A percentile compares a stretch with the other conserved stretches of the same genome.
Conservation (phyloP, 139 green algal species). For the Pseudopediastrum boryanum region DNA sequence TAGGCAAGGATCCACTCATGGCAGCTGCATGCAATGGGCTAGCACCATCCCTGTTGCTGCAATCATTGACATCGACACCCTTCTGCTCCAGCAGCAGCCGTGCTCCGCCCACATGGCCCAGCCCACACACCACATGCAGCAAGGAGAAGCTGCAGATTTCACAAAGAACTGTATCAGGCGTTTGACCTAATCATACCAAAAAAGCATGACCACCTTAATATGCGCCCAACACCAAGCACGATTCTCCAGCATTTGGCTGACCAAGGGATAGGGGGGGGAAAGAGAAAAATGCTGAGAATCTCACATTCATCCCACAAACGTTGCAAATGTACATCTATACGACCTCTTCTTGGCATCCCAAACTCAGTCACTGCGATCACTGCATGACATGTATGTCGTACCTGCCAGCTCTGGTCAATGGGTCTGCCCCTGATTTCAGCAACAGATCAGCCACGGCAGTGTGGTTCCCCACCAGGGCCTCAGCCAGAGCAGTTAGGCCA, state of each 20-base stretch:
- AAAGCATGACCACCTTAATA: background rate
- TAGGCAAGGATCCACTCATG: slow-evolving; percentile 37
- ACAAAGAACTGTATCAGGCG: background rate
- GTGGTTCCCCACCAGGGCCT: slow-evolving; percentile 57
- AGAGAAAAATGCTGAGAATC: background rate
- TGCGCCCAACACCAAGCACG: background rate
- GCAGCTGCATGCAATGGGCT: slow-evolving; percentile 58
- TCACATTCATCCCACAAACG: background rate
- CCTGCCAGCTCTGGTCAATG: background rate
- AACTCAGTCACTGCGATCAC: background rate
- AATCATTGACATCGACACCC: slow-evolving; percentile 1
- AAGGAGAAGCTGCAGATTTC: slow-evolving; percentile 47
- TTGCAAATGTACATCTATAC: no score
- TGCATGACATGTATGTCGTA: background rate
- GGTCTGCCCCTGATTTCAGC: slow-evolving; percentile 24
- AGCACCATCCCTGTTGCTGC: slow-evolving; percentile 20
- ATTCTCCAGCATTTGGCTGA: background rate
- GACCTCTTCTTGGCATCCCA: background rate
- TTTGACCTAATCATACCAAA: background rate
- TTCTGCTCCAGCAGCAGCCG: slow-evolving; percentile 32
- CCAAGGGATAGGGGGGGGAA: background rate
- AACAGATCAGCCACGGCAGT: slow-evolving; percentile 28
- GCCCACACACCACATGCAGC: slow-evolving; percentile 59
- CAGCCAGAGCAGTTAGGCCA: slow-evolving; percentile 61
- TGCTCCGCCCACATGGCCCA: slow-evolving; percentile 30